phyloP scores from a whole-genome alignment of 2,329 filamentous ascomycete genomes.

The Fusarium subtropicale region DNA sequence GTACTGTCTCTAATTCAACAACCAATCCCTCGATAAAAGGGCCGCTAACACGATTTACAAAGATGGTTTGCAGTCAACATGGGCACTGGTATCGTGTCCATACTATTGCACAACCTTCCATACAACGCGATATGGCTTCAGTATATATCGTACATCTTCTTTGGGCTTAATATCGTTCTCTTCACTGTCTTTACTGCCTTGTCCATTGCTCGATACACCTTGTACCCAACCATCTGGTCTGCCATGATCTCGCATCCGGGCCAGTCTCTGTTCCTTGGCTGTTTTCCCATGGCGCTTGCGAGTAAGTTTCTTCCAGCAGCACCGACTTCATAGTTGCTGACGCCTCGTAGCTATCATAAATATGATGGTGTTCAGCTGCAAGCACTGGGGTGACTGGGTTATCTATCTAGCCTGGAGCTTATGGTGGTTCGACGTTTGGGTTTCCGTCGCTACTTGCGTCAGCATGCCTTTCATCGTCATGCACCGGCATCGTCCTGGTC shows the following conservation, averaged over 20 bases:
- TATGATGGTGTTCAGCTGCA: slow-evolving; percentile 71
- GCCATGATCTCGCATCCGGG: slow-evolving; percentile 75
- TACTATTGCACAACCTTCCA: slow-evolving; percentile 71
- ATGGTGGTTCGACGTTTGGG: slow-evolving; percentile 67
- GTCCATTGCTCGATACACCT: slow-evolving; percentile 68
- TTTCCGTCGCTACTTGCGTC: slow-evolving; percentile 66
- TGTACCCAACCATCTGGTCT: slow-evolving; percentile 74
- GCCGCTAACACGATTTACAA: slow-evolving; percentile 13
- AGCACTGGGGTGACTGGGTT: slow-evolving; percentile 71
- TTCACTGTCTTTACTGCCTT: slow-evolving; percentile 67
- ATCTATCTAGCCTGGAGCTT: slow-evolving; percentile 66
- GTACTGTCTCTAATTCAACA: slow-evolving; percentile 36
- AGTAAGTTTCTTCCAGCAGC: slow-evolving; percentile 51
- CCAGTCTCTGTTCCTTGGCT: slow-evolving; percentile 76
- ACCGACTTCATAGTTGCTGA: slow-evolving; percentile 13
- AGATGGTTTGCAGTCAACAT: slow-evolving; percentile 72
- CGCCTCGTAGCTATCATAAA: slow-evolving; percentile 65
- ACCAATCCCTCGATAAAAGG: background rate
- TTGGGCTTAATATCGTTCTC: slow-evolving; percentile 68
- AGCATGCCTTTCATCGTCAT: slow-evolving; percentile 68
- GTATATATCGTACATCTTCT: slow-evolving; percentile 70
- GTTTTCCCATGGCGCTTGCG: slow-evolving; percentile 75
- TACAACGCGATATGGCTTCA: slow-evolving; percentile 69
- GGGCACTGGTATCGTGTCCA: slow-evolving; percentile 75
- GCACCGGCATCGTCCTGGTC: slow-evolving; percentile 58